These are phyloP conservation scores for Alternaria gaisen DNA, from an alignment of 2,329 filamentous ascomycete species.

Conservation along the genomic window DNA sequence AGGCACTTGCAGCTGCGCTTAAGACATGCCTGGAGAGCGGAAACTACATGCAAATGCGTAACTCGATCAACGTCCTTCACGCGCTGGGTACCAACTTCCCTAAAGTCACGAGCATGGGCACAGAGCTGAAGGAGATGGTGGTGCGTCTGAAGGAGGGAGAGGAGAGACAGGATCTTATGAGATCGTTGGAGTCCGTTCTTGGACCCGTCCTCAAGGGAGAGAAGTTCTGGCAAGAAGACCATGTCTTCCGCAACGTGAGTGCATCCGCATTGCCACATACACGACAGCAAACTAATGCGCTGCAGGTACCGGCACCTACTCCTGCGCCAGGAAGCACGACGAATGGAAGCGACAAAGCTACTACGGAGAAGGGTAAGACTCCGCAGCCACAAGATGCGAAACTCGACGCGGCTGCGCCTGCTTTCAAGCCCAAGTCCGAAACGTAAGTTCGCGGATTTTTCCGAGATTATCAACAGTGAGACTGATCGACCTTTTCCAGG, in stretches of 20 bases:
- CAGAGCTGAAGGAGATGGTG: slow-evolving; percentile 71
- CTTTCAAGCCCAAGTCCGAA: slow-evolving; percentile 67
- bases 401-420: slow-evolving; percentile 65
- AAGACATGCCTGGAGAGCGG: slow-evolving; percentile 81
- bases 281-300: slow-evolving; percentile 18
- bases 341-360: slow-evolving; percentile 43
- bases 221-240: slow-evolving; percentile 75
- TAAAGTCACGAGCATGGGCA: slow-evolving; percentile 86
- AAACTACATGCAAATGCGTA: slow-evolving; percentile 98
- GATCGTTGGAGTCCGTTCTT: slow-evolving; percentile 75
- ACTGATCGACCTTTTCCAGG: slow-evolving; percentile 32
- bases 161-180: slow-evolving; percentile 75
- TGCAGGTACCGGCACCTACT: slow-evolving; percentile 33
- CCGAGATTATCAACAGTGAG: slow-evolving; percentile 4
- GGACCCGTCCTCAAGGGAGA: slow-evolving; percentile 74
- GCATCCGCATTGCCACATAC: background rate
- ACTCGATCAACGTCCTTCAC: slow-evolving; percentile 90
- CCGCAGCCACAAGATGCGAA: slow-evolving; percentile 55
- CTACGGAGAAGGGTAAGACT: slow-evolving; percentile 49
- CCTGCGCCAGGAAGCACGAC: slow-evolving; percentile 28
- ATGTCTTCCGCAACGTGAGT: slow-evolving; percentile 74
- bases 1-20: slow-evolving; percentile 78
- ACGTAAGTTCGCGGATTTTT: slow-evolving; percentile 34
- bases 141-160: slow-evolving; percentile 65
- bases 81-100: slow-evolving; percentile 84